Evolutionary conservation across 108 stramenopile species (phyloP).

Genomic region (Poteriospumella lacustris): DNA sequence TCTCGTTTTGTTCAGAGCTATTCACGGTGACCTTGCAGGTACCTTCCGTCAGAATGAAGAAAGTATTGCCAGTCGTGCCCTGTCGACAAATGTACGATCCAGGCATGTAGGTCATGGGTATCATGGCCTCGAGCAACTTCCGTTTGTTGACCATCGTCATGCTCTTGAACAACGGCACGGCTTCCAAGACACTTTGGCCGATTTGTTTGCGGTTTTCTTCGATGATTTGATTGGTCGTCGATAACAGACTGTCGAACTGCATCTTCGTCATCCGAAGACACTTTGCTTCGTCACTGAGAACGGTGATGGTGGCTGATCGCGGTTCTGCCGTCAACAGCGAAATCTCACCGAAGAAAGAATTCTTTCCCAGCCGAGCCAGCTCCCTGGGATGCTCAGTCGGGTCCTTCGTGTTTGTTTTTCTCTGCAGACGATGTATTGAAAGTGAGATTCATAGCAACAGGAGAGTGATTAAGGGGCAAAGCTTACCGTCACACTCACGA

Average conservation of each 20-base stretch:
- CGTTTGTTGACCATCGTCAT: neutral
- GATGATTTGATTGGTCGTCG: neutral
- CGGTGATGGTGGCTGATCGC: conserved; percentile 21
- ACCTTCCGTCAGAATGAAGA: conserved; percentile 24
- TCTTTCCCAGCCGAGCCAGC: neutral
- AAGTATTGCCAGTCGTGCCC: conserved; percentile 24
- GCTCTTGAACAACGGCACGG: conserved; percentile 5
- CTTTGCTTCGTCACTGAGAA: conserved; percentile 10
- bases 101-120: conserved; percentile 12
- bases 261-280: conserved; percentile 8
- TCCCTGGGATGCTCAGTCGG: neutral
- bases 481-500: conserved; percentile 22
- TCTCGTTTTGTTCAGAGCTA: neutral
- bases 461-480: neutral
- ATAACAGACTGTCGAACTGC: neutral
- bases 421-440: neutral
- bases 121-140: conserved; percentile 11
- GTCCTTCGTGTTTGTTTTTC: conserved; percentile 23
- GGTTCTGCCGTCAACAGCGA: conserved; percentile 16
- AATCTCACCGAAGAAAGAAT: conserved; percentile 22
- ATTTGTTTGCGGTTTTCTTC: neutral
- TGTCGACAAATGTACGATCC: conserved; percentile 23
- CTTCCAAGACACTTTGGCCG: neutral
- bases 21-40: conserved; percentile 16
- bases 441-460: neutral